Percentiles rank a stretch among this genome's conserved stretches.
Evolutionary conservation across 331 rosid genomes (phyloP).

Genomic region (Dryas integrifolia): DNA sequence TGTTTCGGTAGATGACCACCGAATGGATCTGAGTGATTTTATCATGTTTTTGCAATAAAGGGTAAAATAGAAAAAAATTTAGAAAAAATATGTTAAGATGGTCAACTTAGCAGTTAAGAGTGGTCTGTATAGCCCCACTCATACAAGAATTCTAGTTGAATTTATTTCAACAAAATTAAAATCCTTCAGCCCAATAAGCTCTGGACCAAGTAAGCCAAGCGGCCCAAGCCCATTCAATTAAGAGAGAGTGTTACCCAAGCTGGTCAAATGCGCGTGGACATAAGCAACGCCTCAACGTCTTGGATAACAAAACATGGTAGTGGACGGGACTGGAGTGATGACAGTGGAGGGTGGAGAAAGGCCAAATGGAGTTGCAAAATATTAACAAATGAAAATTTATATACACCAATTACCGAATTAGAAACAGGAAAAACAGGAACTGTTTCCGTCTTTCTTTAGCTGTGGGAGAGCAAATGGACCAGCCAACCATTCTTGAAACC

Average conservation of each 20-base stretch:
- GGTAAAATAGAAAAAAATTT: no score
- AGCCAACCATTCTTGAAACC: neutral
- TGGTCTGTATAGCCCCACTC: no score
- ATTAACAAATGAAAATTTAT: neutral
- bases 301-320: constrained; percentile 21
- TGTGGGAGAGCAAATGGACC: constrained; percentile 7
- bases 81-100: no score
- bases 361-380: neutral
- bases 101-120: no score
- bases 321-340: constrained; percentile 29
- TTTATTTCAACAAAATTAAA: neutral
- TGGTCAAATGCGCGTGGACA: neutral
- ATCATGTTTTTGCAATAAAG: no score
- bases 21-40: no score
- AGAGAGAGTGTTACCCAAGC: neutral
- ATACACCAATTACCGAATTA: neutral
- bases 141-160: no score
- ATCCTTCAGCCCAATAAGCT: neutral
- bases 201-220: neutral
- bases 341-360: neutral
- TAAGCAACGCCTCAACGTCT: neutral
- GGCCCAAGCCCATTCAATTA: neutral
- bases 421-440: neutral
- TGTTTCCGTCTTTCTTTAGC: neutral
- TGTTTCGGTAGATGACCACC: no score